These are phyloP conservation scores for Entomortierella parvispora DNA, from an alignment of 192 early-diverging fungal genomes.

Conservation along the genomic window DNA sequence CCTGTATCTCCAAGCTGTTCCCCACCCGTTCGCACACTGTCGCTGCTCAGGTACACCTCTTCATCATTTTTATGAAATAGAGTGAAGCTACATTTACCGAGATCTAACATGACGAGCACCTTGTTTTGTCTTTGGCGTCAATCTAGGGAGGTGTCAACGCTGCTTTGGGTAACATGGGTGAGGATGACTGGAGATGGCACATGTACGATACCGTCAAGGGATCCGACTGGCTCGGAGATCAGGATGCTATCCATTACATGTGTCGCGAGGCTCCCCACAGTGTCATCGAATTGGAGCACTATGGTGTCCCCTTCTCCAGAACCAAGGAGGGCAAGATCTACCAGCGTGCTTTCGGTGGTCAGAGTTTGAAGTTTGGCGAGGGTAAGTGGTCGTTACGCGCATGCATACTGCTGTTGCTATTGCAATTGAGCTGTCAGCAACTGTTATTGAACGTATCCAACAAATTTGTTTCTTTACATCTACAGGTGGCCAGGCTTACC, in stretches of 20 bases:
- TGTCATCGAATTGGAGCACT: conserved; percentile 98
- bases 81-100: no score
- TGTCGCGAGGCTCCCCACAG: conserved; percentile 96
- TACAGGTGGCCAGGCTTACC: conserved; percentile 93
- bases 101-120: no score
- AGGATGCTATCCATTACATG: conserved; percentile 99
- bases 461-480: background rate
- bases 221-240: conserved; percentile 99
- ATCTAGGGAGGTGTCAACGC: conserved; percentile 96
- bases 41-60: conserved; percentile 81
- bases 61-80: background rate
- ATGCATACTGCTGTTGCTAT: background rate
- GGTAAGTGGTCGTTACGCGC: conserved; percentile 49
- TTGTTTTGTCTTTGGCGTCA: background rate
- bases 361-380: conserved; percentile 95
- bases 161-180: conserved; percentile 98
- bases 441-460: background rate
- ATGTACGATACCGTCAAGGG: conserved; percentile 99
- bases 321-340: conserved; percentile 98
- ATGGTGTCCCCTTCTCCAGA: conserved; percentile 97
- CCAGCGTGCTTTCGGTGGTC: conserved; percentile 99
- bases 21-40: conserved; percentile 98
- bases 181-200: conserved; percentile 99
- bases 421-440: background rate
- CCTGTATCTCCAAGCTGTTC: conserved; percentile 98